Evolutionary conservation across 2,329 filamentous ascomycete species (phyloP).

Genomic region (Pseudogymnoascus sp.): DNA sequence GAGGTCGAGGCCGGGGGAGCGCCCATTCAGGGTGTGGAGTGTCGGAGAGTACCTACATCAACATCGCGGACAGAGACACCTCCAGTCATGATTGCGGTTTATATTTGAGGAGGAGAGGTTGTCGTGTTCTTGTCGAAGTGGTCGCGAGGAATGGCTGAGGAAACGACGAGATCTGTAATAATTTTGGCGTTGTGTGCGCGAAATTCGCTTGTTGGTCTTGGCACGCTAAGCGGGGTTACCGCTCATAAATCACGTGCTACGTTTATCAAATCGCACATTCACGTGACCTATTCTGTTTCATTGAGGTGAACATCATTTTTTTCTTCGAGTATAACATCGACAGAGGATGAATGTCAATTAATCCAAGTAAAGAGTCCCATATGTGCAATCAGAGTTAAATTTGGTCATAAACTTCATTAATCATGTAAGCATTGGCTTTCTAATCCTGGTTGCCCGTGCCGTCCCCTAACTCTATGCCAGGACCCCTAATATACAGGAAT

Average conservation of each 20-base stretch:
- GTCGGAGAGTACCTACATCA: slow-evolving; percentile 55
- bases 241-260: background rate
- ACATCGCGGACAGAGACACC: slow-evolving; percentile 80
- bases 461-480: background rate
- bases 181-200: slow-evolving; percentile 9
- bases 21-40: slow-evolving; percentile 24
- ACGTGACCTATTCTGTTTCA: background rate
- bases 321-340: too few species aligned
- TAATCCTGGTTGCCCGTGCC: background rate
- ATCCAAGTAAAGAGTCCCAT: too few species aligned
- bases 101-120: slow-evolving; percentile 17
- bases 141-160: slow-evolving; percentile 10
- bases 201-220: slow-evolving; percentile 11
- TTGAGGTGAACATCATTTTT: too few species aligned
- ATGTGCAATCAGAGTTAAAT: too few species aligned
- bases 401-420: background rate
- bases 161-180: slow-evolving; percentile 5
- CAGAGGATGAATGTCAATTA: too few species aligned
- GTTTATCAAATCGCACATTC: background rate
- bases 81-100: slow-evolving; percentile 66
- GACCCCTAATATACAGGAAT: slow-evolving; percentile 5
- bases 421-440: background rate
- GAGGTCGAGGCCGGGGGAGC: background rate
- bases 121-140: slow-evolving; percentile 9
- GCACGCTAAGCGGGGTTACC: slow-evolving; percentile 2